phyloP scores from a whole-genome alignment of 805 yeast species.

The Yamadazyma paraphyllophila region DNA sequence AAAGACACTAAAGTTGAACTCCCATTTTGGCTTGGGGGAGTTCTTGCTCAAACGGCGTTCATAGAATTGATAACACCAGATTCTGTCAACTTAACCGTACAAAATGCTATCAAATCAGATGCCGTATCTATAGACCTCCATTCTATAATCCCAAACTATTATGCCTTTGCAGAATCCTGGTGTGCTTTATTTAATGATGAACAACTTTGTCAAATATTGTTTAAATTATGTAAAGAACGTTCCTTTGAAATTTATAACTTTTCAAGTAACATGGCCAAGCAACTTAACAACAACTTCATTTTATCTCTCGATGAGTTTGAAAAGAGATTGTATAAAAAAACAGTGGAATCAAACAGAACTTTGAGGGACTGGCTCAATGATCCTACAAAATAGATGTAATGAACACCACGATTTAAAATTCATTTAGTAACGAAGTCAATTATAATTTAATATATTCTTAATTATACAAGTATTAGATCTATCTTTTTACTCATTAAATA shows the following conservation, averaged over 20 bases:
- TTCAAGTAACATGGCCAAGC: conserved; percentile 54
- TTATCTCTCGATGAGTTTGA: conserved; percentile 77
- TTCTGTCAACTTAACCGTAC: conserved; percentile 58
- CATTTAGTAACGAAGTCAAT: background rate
- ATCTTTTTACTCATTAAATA: conserved; percentile 20
- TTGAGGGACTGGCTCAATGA: conserved; percentile 36
- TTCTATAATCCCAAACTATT: conserved; percentile 63
- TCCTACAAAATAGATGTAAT: conserved; percentile 1
- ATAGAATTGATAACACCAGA: conserved; percentile 63
- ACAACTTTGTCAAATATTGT: conserved; percentile 51
- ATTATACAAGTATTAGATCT: conserved; percentile 2
- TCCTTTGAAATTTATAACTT: conserved; percentile 70
- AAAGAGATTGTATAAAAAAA: conserved; percentile 50
- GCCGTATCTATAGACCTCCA: conserved; percentile 67
- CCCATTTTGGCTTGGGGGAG: conserved; percentile 87
- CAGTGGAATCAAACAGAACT: conserved; percentile 48
- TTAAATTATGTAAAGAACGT: conserved; percentile 57
- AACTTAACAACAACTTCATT: conserved; percentile 51
- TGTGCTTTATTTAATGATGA: conserved; percentile 64
- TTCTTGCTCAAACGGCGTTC: conserved; percentile 52
- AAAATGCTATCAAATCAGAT: conserved; percentile 80
- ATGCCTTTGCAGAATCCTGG: conserved; percentile 75
- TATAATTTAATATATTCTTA: conserved; percentile 6
- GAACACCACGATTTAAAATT: background rate
- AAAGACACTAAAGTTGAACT: conserved; percentile 67